Base-by-base conservation (phyloP, 2,329 filamentous ascomycete genomes). In the Cladosporium austrohemisphaericum region DNA sequence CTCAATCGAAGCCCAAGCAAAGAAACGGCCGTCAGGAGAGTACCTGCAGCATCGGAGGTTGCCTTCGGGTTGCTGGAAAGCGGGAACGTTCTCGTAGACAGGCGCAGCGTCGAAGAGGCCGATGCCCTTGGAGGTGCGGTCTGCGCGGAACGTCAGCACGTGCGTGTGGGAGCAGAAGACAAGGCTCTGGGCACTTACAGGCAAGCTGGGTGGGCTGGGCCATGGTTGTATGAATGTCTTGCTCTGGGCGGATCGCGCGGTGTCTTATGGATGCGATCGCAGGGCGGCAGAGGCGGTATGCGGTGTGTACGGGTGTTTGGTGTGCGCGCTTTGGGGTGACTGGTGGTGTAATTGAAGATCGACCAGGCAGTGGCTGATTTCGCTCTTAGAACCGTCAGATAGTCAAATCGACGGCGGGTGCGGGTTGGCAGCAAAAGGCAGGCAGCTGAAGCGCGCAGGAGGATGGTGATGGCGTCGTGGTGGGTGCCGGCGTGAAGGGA, bases 71-170 rank as follows among this genome's bases (percentile, higher is more conserved):
- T 86, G 77, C 52, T 69, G 68, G 65, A 97, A 96, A 63, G 86
- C 92, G 65, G 87, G 75, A 65, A 97, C 79, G 66, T 85, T 75
- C 71, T 88, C 81, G 74, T 98, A 98, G 66, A 85, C 81, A 54
- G 93, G 93, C 60, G 84, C 87, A 64, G 90, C 89, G 76, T 97
- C 88, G 73, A 95, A 83, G 72, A 97, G 78, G 65, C 91, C 91
- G 76, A 98, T 91, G 71, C 84, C 85, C 83, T 96, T 97, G 74
- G 91, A 86, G 71, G 93, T 96, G 75, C 93, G 89, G 80, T 87
- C 81, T 84, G 59, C 25, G 35, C 37, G 41, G 29, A 14, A 32
- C 57, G 44, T 52, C 36, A 43, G 41, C 9, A 28, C 13, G 23
- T 44, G 38, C 40, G 43, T 36, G 32, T 45, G 47, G 25, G 13